phyloP scores from a whole-genome alignment of 768 basidiomycete genomes.

The Lactifluus piperatus region DNA sequence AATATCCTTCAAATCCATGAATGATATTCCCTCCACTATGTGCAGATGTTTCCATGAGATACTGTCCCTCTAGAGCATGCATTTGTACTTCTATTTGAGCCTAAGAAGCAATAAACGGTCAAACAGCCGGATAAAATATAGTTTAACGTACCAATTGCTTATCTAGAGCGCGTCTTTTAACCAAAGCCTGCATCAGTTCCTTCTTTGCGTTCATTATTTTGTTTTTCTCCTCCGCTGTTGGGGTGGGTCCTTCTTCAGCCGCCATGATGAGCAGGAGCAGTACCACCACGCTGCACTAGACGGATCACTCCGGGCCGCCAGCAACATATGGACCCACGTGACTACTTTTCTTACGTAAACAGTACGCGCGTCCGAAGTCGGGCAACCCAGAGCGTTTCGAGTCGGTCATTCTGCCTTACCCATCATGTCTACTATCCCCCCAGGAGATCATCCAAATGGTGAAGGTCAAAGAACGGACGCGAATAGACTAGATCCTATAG shows the following conservation, averaged over 20 bases:
- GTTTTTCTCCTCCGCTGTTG: conserved; percentile 57
- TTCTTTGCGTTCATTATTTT: conserved; percentile 67
- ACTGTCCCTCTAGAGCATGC: conserved; percentile 65
- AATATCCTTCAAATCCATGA: conserved; percentile 78
- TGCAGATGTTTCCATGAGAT: conserved; percentile 67
- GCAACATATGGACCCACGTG: not conserved
- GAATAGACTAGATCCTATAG: conserved; percentile 39
- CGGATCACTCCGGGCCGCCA: conserved; percentile 9
- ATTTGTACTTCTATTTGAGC: conserved; percentile 72
- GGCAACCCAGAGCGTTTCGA: not conserved
- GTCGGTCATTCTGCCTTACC: not conserved
- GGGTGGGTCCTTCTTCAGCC: conserved; percentile 33
- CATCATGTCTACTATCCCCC: conserved; percentile 14
- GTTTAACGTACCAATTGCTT: conserved; percentile 55
- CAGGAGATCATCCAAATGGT: conserved; percentile 10
- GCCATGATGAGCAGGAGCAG: conserved; percentile 9
- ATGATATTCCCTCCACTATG: conserved; percentile 83
- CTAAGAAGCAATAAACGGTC: conserved; percentile 30
- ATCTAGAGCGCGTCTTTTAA: conserved; percentile 68
- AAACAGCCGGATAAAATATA: not conserved
- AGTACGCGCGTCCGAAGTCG: conserved; percentile 14
- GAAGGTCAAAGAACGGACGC: conserved; percentile 20
- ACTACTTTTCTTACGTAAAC: not conserved
- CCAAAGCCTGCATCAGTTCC: conserved; percentile 63
- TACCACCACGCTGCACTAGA: not conserved